Evolutionary conservation across 2,329 filamentous ascomycete species (phyloP), one percentile per base, ranked within the genome.

Genomic region (Xylariaceae sp.): DNA sequence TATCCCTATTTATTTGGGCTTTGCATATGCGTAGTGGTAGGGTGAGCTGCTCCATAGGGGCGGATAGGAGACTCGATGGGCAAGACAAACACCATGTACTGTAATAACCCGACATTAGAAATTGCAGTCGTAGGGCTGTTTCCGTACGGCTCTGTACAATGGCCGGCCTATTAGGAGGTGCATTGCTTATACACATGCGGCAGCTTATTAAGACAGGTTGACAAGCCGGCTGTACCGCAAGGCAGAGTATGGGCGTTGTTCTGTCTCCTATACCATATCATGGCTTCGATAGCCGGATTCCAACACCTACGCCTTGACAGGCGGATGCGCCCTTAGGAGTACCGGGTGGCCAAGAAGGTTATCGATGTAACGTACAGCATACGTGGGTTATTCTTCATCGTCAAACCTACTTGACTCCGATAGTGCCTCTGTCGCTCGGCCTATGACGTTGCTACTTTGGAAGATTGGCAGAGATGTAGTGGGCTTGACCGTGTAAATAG

Each of bases 231-330:
- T 39, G 36, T 39, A 55, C 48, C 55, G 49, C 46, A 35, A 60
- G 58, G 58, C 55, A 58, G 49, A 59, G 32, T 39, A 33, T 53
- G 23, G 40, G 49, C 48, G 32, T 26, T 46, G 18, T 49, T 39
- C 42, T n/a, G n/a, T 24, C 37, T 11, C 24, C 33, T 36, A 29
- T 39, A 10, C 30, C 21, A 42, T 10, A 33, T 26, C 10, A 48
- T 29, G 36, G 39, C 39, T 43, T 49, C 52, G 30, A 37, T 20
- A 55, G 40, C 44, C 26, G 42, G 46, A 16, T 32, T n/a, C 32
- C 10, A 32, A 33, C 37, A 42, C 33, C 30, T 16, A 39, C 39
- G 43, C 39, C 33, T 21, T 29, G 26, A 37, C n/a, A 33, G 33
- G n/a, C 15, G 44, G 43, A 30, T 41, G 39, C 33, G 49, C 49